Evolutionary conservation across 441 rosid species (phyloP), one percentile per base, ranked within the genome.

Genomic region (Erysimum pusillum): DNA sequence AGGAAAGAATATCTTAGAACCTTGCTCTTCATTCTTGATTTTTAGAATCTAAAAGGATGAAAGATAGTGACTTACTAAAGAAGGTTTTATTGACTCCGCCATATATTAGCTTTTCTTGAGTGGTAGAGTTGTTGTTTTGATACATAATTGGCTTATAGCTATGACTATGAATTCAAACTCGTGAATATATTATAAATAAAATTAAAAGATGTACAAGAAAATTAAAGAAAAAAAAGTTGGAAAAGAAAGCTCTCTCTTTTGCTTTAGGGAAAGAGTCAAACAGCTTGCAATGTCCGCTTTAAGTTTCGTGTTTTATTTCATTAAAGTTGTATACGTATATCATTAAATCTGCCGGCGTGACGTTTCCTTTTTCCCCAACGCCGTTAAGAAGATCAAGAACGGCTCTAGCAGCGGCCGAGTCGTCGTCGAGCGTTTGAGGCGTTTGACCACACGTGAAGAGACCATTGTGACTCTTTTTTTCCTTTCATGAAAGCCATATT

Each of bases 371-470:
- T n/a, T n/a, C n/a, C n/a, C n/a, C n/a, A n/a, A n/a, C n/a, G n/a
- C n/a, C n/a, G n/a, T n/a, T n/a, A n/a, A n/a, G n/a, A n/a, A n/a
- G n/a, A n/a, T n/a, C n/a, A n/a, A n/a, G n/a, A n/a, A n/a, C n/a
- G n/a, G n/a, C n/a, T n/a, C n/a, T n/a, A n/a, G n/a, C n/a, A n/a
- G n/a, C n/a, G n/a, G n/a, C n/a, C n/a, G n/a, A n/a, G n/a, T n/a
- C n/a, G n/a, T n/a, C n/a, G n/a, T n/a, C n/a, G n/a, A n/a, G n/a
- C n/a, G n/a, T n/a, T n/a, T n/a, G n/a, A n/a, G n/a, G n/a, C n/a
- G n/a, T n/a, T 69, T 89, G 88, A 44, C 88, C 85, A 80, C 96
- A 88, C 1, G 81, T 59, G 76, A 90, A 86, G 86, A 94, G 83
- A 67, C 83, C 59, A 75, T 41, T 56, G 80, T 82, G 83, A 79